Evolutionary conservation across 495 filamentous ascomycete genomes (phyloP).

Genomic region (Lasiosphaeria hispida): DNA sequence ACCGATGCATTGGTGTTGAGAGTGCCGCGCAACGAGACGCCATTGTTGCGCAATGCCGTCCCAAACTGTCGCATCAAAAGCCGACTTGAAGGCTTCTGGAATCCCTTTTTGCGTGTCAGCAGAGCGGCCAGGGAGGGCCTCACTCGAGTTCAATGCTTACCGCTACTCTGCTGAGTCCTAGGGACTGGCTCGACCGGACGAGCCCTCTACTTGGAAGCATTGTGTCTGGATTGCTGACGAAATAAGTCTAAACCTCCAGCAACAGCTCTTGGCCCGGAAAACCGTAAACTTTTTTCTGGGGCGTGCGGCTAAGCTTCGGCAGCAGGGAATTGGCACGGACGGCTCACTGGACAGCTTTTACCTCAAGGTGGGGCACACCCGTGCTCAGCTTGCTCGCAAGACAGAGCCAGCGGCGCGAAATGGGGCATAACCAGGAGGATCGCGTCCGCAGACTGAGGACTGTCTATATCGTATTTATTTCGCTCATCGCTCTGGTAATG

Average conservation of each 20-base stretch:
- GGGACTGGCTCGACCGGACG: conserved; percentile 39
- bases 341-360: too few relatives aligned
- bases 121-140: not conserved
- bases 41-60: conserved; percentile 26
- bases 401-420: not conserved
- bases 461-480: too few relatives aligned
- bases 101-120: conserved; percentile 8
- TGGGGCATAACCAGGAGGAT: not conserved
- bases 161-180: conserved; percentile 36
- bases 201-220: conserved; percentile 57
- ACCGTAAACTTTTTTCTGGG: conserved; percentile 16
- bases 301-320: conserved; percentile 7
- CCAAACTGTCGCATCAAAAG: conserved; percentile 28
- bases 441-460: too few relatives aligned
- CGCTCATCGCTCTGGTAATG: too few relatives aligned
- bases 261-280: not conserved
- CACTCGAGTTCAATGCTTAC: conserved; percentile 16
- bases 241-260: not conserved
- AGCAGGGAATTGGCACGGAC: not conserved
- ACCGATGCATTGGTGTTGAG: not conserved
- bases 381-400: too few relatives aligned
- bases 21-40: not conserved
- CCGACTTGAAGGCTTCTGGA: conserved; percentile 16
- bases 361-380: not conserved
- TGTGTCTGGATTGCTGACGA: conserved; percentile 20